Conservation (phyloP, 2,329 filamentous ascomycete genomes). For the Chalaropsis thielavioides region DNA sequence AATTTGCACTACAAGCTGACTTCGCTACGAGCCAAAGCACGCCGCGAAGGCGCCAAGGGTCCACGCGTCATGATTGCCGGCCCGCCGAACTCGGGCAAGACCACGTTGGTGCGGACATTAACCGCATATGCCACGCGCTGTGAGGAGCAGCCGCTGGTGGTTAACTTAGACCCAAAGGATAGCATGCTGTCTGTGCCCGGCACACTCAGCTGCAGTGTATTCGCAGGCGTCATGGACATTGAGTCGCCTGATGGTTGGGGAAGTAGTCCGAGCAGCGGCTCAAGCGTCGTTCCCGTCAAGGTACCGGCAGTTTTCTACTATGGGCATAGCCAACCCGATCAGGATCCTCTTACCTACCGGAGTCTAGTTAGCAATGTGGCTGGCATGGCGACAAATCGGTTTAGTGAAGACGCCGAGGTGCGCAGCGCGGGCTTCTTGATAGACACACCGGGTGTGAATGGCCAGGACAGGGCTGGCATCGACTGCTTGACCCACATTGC, state of each 20-base stretch:
- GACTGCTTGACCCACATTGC: slow-evolving; percentile 69
- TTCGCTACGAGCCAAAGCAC: slow-evolving; percentile 49
- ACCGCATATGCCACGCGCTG: slow-evolving; percentile 64
- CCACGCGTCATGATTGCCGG: slow-evolving; percentile 79
- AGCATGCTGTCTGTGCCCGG: slow-evolving; percentile 65
- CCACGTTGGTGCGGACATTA: slow-evolving; percentile 60
- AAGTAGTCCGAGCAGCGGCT: slow-evolving; percentile 77
- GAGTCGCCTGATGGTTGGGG: slow-evolving; percentile 72
- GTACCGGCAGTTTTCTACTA: slow-evolving; percentile 84
- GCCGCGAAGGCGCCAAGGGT: slow-evolving; percentile 36
- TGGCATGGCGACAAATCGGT: slow-evolving; percentile 58
- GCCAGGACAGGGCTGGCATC: slow-evolving; percentile 50
- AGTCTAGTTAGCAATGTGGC: slow-evolving; percentile 63
- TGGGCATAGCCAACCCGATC: slow-evolving; percentile 57
- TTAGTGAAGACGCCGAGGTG: slow-evolving; percentile 60
- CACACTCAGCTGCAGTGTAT: slow-evolving; percentile 71
- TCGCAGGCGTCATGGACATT: slow-evolving; percentile 75
- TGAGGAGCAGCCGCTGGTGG: slow-evolving; percentile 60
- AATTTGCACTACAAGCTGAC: slow-evolving; percentile 84
- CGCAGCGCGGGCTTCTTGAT: slow-evolving; percentile 68
- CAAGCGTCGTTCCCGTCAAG: slow-evolving; percentile 78
- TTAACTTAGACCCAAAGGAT: slow-evolving; percentile 75
- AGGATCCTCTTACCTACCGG: slow-evolving; percentile 58
- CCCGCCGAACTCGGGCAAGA: slow-evolving; percentile 67
- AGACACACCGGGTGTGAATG: slow-evolving; percentile 61